These are phyloP conservation scores for Pezicula neosporulosa DNA, from an alignment of 2,329 filamentous ascomycete genomes.

Conservation along the genomic window DNA sequence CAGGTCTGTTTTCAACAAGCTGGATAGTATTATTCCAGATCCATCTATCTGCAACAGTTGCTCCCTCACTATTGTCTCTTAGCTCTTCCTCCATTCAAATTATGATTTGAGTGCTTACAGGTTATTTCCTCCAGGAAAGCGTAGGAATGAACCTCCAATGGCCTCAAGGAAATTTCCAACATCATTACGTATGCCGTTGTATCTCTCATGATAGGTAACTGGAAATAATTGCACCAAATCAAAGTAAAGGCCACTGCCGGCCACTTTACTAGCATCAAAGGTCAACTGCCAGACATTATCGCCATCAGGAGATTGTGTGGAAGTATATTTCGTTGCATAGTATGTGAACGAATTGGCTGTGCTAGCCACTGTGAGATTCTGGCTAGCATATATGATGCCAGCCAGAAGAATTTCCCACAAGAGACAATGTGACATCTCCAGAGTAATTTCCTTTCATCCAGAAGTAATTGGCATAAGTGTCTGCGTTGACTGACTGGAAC, in stretches of 20 bases:
- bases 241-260: conserved; percentile 39
- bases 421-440: conserved; percentile 5
- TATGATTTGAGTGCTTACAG: conserved; percentile 30
- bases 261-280: conserved; percentile 41
- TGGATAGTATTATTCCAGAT: conserved; percentile 38
- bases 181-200: conserved; percentile 54
- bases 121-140: conserved; percentile 64
- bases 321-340: conserved; percentile 4
- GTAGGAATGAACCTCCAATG: conserved; percentile 51
- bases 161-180: conserved; percentile 47
- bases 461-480: conserved; percentile 13
- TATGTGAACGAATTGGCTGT: conserved; percentile 5
- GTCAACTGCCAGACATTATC: conserved; percentile 54
- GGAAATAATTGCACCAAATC: conserved; percentile 56
- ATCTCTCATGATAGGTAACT: conserved; percentile 51
- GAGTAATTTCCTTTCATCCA: conserved; percentile 13
- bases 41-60: conserved; percentile 20
- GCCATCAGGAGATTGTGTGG: conserved; percentile 14
- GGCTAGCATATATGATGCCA: conserved; percentile 8
- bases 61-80: conserved; percentile 25
- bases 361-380: conserved; percentile 7
- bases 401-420: too few relatives aligned
- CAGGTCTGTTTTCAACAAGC: conserved; percentile 28
- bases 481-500: conserved; percentile 19
- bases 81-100: conserved; percentile 24